Evolutionary conservation across 768 basidiomycete genomes (phyloP).

Genomic region (Trametes gibbosa): DNA sequence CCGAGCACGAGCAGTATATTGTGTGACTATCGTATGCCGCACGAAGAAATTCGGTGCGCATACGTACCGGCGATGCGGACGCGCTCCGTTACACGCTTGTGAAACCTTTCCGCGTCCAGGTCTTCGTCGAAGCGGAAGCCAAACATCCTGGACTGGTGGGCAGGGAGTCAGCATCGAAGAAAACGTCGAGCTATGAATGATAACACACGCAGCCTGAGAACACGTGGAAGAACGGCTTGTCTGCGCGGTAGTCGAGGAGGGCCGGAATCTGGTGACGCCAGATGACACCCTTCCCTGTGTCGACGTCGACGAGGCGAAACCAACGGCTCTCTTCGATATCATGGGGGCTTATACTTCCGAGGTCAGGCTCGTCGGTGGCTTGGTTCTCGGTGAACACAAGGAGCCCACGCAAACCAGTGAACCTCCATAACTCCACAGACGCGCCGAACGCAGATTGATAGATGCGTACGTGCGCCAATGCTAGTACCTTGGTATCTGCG

Average conservation of each 20-base stretch:
- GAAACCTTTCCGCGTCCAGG: constrained; percentile 54
- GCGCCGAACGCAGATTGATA: neutral
- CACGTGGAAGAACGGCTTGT: constrained; percentile 90
- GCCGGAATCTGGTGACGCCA: constrained; percentile 68
- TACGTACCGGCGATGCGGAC: constrained; percentile 42
- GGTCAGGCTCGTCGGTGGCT: constrained; percentile 22
- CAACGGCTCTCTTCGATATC: constrained; percentile 42
- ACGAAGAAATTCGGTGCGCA: neutral
- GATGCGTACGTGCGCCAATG: neutral
- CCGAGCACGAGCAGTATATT: neutral
- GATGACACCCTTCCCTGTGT: constrained; percentile 50
- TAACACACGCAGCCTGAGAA: constrained; percentile 78
- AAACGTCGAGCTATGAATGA: neutral
- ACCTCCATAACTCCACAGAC: constrained; percentile 41
- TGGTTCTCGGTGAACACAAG: constrained; percentile 47
- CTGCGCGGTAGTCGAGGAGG: constrained; percentile 69
- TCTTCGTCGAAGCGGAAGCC: constrained; percentile 61
- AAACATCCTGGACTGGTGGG: constrained; percentile 42
- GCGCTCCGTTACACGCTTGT: constrained; percentile 56
- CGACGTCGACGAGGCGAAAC: constrained; percentile 63
- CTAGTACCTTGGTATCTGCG: neutral
- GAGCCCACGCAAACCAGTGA: constrained; percentile 57
- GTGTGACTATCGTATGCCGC: neutral
- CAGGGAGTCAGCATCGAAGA: constrained; percentile 22
- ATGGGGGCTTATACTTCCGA: constrained; percentile 22